These are phyloP conservation scores for Phaeosphaeriaceae sp. DNA, from an alignment of 2,329 filamentous ascomycete species.

Conservation along the genomic window DNA sequence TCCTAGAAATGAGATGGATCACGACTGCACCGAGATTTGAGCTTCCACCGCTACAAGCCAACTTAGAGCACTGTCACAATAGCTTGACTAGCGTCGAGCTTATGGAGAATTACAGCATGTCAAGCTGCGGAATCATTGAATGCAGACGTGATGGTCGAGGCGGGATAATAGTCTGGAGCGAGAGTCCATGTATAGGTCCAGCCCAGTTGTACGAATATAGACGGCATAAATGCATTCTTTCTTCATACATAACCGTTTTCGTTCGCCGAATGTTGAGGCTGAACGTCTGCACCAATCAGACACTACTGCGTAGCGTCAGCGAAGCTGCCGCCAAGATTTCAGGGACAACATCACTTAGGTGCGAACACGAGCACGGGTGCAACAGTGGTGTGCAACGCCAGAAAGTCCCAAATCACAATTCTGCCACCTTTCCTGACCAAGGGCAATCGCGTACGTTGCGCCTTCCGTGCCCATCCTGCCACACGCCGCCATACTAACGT, in stretches of 20 bases:
- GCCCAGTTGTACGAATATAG: background rate
- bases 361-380: constrained; percentile 27
- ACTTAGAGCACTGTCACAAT: too few relatives aligned
- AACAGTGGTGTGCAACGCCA: constrained; percentile 22
- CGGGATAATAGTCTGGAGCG: background rate
- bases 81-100: too few relatives aligned
- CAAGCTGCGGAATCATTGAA: background rate
- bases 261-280: background rate
- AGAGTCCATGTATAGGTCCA: background rate
- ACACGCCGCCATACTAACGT: constrained; percentile 17
- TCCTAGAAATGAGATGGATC: background rate
- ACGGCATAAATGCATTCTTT: background rate
- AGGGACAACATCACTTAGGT: constrained; percentile 20
- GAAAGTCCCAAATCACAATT: constrained; percentile 12
- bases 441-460: constrained; percentile 20
- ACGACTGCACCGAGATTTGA: background rate
- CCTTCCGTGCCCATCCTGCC: constrained; percentile 7
- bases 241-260: background rate
- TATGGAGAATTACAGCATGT: too few relatives aligned
- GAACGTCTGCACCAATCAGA: constrained; percentile 12
- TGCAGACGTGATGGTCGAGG: background rate
- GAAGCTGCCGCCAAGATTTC: constrained; percentile 24
- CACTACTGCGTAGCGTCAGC: background rate
- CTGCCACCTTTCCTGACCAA: constrained; percentile 1
- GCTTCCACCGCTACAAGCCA: background rate